These are phyloP conservation scores for Biancaea sappan DNA, from an alignment of 306 rosid species.

Conservation along the genomic window DNA sequence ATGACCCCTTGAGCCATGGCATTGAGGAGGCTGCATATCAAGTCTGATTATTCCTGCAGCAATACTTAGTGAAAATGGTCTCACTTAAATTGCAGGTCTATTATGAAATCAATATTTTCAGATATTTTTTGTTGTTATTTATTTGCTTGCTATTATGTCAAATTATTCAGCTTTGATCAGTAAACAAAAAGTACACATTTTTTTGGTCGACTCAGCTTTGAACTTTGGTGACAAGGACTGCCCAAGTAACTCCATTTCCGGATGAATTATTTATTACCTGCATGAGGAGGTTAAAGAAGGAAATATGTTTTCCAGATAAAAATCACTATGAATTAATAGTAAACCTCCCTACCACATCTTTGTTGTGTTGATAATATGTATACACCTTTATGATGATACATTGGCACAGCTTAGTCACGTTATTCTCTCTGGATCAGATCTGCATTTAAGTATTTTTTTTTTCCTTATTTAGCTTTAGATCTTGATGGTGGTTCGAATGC, in stretches of 20 bases:
- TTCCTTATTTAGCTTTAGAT: not conserved
- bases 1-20: not conserved
- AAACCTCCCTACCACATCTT: not conserved
- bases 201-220: not conserved
- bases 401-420: not conserved
- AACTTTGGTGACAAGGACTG: conserved; percentile 7
- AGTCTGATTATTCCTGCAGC: not conserved
- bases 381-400: not conserved
- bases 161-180: not conserved
- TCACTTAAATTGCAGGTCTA: not conserved
- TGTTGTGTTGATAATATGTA: not conserved
- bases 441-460: not conserved
- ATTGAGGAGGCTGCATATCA: conserved; percentile 19
- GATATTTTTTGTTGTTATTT: not conserved
- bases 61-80: not conserved
- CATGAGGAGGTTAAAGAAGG: not conserved
- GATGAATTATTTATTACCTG: not conserved
- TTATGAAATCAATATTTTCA: not conserved
- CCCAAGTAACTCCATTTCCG: not conserved
- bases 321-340: conserved; percentile 14
- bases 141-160: not conserved
- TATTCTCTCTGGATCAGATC: conserved; percentile 5
- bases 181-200: not conserved
- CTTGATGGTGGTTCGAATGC: conserved; percentile 13
- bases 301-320: conserved; percentile 19